Base-by-base conservation (phyloP, 208 protist genomes). In the Sergeia podlipaevii region DNA sequence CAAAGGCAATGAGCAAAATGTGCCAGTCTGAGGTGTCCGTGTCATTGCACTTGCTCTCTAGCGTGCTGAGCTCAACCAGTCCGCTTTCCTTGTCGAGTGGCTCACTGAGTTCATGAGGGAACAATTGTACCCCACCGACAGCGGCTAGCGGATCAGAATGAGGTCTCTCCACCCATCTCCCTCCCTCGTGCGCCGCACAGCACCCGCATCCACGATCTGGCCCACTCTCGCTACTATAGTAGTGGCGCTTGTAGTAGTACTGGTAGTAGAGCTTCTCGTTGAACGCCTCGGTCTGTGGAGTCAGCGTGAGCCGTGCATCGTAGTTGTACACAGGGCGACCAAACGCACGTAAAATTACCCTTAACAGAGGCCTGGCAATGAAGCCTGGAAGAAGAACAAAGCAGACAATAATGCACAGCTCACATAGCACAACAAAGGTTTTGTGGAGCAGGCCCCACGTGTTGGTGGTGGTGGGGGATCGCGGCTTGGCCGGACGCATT, bases 251-350 rank as follows among this genome's bases (percentile, higher is more conserved):
- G n/a, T n/a, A n/a, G n/a, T 38, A 38, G 34, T 38, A n/a, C 34
- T 70, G 48, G 13, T 39, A 29, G 27, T 75, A 68, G 23, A 75
- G n/a, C n/a, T 52, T 66, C 15, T 60, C 56, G 28, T 76, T 76
- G n/a, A 77, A 23, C 18, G 65, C 43, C 59, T 70, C 73, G 30
- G 59, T 59, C n/a, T 68, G 48, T 13, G 64, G 62, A 20, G 51
- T 71, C 0, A 55, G 37, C 4, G 67, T 52, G 8, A 70, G 49
- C 11, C 57, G 57, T 13, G 62, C 64, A 53, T 79, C 62, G 58
- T 70, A 74, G 1, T 46, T 65, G 70, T 86, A 90, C 17, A 32
- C 27, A 3, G 74, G 77, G 8, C 76, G 54, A 13, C 62, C 45
- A 2, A 49, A 24, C 10, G 72, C 18, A 2, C 27, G 50, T 8